phyloP scores from a whole-genome alignment of 2,329 filamentous ascomycete genomes.

The Cadophora sp. region DNA sequence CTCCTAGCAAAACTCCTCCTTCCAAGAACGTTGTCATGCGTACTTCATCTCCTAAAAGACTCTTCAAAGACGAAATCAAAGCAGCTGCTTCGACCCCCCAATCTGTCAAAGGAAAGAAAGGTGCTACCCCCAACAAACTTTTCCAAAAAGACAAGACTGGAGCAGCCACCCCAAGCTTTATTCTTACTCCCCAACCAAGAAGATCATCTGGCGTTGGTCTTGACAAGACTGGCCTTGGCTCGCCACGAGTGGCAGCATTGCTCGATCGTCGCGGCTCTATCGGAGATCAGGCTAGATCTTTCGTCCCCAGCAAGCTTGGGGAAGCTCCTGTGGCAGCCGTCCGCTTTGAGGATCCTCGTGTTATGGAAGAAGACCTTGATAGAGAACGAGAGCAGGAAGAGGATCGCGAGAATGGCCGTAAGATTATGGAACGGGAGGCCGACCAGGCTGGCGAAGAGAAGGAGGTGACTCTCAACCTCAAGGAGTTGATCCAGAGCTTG shows the following conservation, averaged over 20 bases:
- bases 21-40: constrained; percentile 54
- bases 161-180: constrained; percentile 65
- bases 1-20: constrained; percentile 57
- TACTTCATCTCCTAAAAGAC: constrained; percentile 57
- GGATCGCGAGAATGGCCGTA: constrained; percentile 64
- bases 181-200: constrained; percentile 66
- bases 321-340: constrained; percentile 58
- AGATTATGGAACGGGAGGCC: constrained; percentile 60
- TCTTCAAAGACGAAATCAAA: constrained; percentile 51
- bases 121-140: constrained; percentile 50
- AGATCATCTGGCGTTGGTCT: constrained; percentile 72
- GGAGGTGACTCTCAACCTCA: constrained; percentile 71
- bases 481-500: constrained; percentile 78
- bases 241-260: constrained; percentile 74
- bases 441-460: constrained; percentile 59
- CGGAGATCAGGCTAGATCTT: constrained; percentile 68
- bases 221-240: constrained; percentile 75
- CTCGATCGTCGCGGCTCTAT: constrained; percentile 76
- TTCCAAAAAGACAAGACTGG: constrained; percentile 63
- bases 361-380: constrained; percentile 68
- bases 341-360: constrained; percentile 69
- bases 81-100: constrained; percentile 40
- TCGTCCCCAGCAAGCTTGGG: constrained; percentile 59
- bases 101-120: constrained; percentile 46
- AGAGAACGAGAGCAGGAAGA: constrained; percentile 66